Conservation (phyloP, 2,329 filamentous ascomycete species). For the Aspergillus ustus region DNA sequence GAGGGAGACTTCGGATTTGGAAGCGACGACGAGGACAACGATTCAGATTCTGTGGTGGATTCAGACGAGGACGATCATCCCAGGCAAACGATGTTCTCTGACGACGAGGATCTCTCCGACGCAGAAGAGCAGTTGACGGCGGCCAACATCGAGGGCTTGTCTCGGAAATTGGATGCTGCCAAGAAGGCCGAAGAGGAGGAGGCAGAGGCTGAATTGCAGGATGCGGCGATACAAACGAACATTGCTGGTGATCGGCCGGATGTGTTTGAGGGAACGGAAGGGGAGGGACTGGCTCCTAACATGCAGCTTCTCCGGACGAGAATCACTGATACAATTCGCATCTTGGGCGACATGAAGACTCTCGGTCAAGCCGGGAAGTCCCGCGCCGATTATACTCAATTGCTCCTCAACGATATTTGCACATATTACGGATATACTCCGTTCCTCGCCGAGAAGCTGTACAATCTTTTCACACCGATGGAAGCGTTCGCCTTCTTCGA, state of each 20-base stretch:
- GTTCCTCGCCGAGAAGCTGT: conserved; percentile 94
- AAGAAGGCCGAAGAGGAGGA: conserved; percentile 78
- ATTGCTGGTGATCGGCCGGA: conserved; percentile 77
- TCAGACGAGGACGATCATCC: conserved; percentile 67
- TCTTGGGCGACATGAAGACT: conserved; percentile 85
- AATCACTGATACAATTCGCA: conserved; percentile 90
- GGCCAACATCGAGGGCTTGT: conserved; percentile 93
- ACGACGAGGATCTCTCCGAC: conserved; percentile 88
- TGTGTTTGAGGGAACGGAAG: conserved; percentile 57
- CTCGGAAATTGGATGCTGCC: conserved; percentile 79
- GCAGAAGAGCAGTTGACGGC: conserved; percentile 89
- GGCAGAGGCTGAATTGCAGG: conserved; percentile 82
- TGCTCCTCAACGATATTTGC: conserved; percentile 89
- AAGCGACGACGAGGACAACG: conserved; percentile 62
- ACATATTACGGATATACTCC: conserved; percentile 96
- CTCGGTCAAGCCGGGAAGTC: conserved; percentile 79
- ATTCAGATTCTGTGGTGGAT: conserved; percentile 65
- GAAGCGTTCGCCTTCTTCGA: conserved; percentile 99
- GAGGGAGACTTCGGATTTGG: conserved; percentile 50
- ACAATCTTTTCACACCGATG: conserved; percentile 85
- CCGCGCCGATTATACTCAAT: conserved; percentile 82
- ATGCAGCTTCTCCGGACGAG: conserved; percentile 84
- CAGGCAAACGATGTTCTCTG: conserved; percentile 82
- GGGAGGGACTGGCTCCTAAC: conserved; percentile 78
- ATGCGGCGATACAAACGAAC: conserved; percentile 88